phyloP scores from a whole-genome alignment of 179 eudicot genomes.

The Carnegiea gigantea region DNA sequence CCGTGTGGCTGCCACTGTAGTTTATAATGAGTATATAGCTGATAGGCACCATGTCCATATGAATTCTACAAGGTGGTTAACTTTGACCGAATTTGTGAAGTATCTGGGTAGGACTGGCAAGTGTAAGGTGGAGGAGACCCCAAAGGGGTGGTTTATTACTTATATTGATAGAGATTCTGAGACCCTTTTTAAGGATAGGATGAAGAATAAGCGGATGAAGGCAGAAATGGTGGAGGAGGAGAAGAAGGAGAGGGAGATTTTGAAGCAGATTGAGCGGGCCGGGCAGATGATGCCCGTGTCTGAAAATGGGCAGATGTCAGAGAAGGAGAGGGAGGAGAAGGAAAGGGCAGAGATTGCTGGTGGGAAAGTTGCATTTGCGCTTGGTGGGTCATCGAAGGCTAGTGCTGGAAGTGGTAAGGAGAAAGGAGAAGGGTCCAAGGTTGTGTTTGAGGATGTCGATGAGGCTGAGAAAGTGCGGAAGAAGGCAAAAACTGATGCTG shows the following conservation, averaged over 20 bases:
- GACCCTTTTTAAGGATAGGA: constrained; percentile 68
- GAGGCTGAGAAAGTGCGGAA: constrained; percentile 33
- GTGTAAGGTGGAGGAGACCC: constrained; percentile 89
- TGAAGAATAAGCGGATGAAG: constrained; percentile 70
- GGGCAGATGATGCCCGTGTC: constrained; percentile 39
- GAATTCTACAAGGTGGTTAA: constrained; percentile 87
- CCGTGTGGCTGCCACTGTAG: constrained; percentile 84
- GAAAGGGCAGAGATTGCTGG: constrained; percentile 28
- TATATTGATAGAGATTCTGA: constrained; percentile 86
- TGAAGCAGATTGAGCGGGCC: constrained; percentile 71
- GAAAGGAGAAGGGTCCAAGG: constrained; percentile 44
- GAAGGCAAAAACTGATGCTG: constrained; percentile 20
- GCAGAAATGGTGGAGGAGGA: constrained; percentile 88
- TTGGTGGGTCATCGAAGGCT: constrained; percentile 39
- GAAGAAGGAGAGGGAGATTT: constrained; percentile 78
- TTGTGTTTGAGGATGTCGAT: constrained; percentile 61
- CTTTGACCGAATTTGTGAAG: constrained; percentile 80
- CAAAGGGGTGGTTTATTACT: constrained; percentile 88
- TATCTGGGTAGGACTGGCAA: constrained; percentile 67
- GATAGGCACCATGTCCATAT: constrained; percentile 84
- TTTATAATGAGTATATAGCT: constrained; percentile 72
- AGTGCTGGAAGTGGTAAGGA: constrained; percentile 32
- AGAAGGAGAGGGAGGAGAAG: constrained; percentile 19
- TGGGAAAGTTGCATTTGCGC: constrained; percentile 54
- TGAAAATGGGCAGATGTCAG: neutral